Evolutionary conservation across 257 asterid genomes (phyloP).

Genomic region (Anisodus tanguticus): DNA sequence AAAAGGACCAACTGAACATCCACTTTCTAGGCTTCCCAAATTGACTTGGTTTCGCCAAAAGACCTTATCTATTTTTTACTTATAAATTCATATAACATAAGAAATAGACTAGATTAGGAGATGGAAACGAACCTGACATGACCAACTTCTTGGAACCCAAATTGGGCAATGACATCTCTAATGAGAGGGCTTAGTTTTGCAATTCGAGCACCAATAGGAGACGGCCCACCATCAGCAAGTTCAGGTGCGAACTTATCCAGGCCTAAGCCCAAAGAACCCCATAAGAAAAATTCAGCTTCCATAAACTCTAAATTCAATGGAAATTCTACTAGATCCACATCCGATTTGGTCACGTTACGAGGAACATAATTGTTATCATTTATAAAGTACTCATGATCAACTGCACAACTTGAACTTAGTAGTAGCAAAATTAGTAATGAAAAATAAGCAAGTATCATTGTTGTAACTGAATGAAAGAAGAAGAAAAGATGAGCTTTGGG

Average conservation of each 20-base stretch:
- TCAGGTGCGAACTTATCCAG: constrained; percentile 56
- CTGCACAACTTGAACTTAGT: constrained; percentile 7
- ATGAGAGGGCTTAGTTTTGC: constrained; percentile 59
- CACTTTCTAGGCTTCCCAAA: too few relatives aligned
- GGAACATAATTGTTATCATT: background rate
- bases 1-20: too few relatives aligned
- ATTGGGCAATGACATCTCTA: constrained; percentile 64
- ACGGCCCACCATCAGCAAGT: constrained; percentile 65
- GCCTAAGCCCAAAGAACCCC: constrained; percentile 70
- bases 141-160: constrained; percentile 89
- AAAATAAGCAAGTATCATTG: background rate
- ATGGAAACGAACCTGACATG: constrained; percentile 59
- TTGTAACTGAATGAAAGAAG: background rate
- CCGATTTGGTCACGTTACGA: constrained; percentile 42
- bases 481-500: background rate
- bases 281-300: constrained; percentile 84
- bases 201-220: constrained; percentile 56
- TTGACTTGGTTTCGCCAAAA: too few relatives aligned
- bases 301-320: constrained; percentile 75
- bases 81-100: background rate
- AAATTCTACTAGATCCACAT: constrained; percentile 64
- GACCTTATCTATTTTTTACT: background rate
- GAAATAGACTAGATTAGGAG: background rate
- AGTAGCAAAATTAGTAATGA: background rate
- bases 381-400: background rate